Conservation (phyloP, 495 filamentous ascomycete species). For the Barbatosphaeria neglecta region DNA sequence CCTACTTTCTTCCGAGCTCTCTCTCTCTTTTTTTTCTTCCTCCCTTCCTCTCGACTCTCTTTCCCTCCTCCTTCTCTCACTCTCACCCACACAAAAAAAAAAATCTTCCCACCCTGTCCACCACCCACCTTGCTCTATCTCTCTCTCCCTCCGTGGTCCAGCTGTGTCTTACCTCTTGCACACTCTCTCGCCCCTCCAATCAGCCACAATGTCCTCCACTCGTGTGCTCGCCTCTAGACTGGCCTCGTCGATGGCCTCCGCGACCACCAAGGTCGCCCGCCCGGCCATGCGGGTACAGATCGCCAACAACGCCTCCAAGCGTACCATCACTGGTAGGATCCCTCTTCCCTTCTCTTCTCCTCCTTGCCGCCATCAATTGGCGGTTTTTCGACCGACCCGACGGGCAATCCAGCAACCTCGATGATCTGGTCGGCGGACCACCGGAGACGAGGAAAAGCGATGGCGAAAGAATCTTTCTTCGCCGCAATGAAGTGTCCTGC, state of each 20-base stretch:
- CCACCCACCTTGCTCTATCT: slow-evolving; percentile 19
- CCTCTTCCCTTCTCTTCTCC: background rate
- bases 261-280: slow-evolving; percentile 51
- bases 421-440: too few species aligned
- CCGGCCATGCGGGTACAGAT: slow-evolving; percentile 51
- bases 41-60: slow-evolving; percentile 18
- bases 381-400: too few species aligned
- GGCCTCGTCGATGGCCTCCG: slow-evolving; percentile 55
- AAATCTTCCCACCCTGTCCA: slow-evolving; percentile 20
- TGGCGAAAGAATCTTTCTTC: too few species aligned
- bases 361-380: background rate
- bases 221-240: slow-evolving; percentile 58
- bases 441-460: too few species aligned
- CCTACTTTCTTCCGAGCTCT: slow-evolving; percentile 12
- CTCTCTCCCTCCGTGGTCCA: too few species aligned
- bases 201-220: slow-evolving; percentile 60
- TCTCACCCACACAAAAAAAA: slow-evolving; percentile 25
- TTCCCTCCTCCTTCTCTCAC: slow-evolving; percentile 27
- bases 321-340: slow-evolving; percentile 50
- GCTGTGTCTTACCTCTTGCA: slow-evolving; percentile 26
- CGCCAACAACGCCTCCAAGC: slow-evolving; percentile 48
- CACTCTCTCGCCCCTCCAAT: slow-evolving; percentile 22
- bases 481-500: too few species aligned
- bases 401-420: too few species aligned
- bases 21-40: slow-evolving; percentile 17